These are phyloP conservation scores for Nemania sp. DNA, from an alignment of 2,329 filamentous ascomycete species.

Conservation along the genomic window DNA sequence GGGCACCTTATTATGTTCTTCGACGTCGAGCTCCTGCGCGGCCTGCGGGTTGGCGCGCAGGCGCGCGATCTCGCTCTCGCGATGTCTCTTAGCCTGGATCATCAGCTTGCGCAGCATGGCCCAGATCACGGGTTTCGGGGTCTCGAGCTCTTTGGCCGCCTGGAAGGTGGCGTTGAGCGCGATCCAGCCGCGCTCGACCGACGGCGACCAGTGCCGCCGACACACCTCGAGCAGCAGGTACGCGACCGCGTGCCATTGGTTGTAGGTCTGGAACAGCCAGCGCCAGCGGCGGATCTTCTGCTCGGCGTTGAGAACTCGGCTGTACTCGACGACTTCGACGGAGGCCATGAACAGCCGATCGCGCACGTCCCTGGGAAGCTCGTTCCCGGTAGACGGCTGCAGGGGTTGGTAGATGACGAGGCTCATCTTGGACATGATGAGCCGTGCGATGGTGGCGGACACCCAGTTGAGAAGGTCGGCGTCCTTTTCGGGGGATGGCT, in stretches of 20 bases:
- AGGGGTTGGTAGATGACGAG: constrained; percentile 59
- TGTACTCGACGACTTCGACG: constrained; percentile 60
- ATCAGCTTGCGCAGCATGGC: constrained; percentile 59
- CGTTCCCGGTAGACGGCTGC: constrained; percentile 45
- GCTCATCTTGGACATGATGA: constrained; percentile 58
- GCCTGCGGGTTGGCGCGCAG: constrained; percentile 53
- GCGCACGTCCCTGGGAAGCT: constrained; percentile 45
- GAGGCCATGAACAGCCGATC: constrained; percentile 53
- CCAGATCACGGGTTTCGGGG: constrained; percentile 54
- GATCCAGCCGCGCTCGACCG: constrained; percentile 55
- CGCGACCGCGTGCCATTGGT: constrained; percentile 61
- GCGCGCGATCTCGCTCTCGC: constrained; percentile 54
- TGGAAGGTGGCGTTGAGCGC: constrained; percentile 47
- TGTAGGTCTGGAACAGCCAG: constrained; percentile 63
- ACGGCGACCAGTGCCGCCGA: constrained; percentile 52
- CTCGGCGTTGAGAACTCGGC: constrained; percentile 56
- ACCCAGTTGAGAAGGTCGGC: constrained; percentile 54
- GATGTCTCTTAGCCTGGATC: constrained; percentile 54
- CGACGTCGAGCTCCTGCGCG: constrained; percentile 52
- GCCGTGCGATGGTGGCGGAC: constrained; percentile 50
- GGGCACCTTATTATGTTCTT: constrained; percentile 49
- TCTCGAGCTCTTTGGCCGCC: constrained; percentile 46
- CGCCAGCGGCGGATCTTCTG: constrained; percentile 53
- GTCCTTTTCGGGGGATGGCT: constrained; percentile 50
- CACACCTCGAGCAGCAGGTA: constrained; percentile 58